Base-by-base conservation (phyloP, 345 rosid genomes). In the Gossypium australe region DNA sequence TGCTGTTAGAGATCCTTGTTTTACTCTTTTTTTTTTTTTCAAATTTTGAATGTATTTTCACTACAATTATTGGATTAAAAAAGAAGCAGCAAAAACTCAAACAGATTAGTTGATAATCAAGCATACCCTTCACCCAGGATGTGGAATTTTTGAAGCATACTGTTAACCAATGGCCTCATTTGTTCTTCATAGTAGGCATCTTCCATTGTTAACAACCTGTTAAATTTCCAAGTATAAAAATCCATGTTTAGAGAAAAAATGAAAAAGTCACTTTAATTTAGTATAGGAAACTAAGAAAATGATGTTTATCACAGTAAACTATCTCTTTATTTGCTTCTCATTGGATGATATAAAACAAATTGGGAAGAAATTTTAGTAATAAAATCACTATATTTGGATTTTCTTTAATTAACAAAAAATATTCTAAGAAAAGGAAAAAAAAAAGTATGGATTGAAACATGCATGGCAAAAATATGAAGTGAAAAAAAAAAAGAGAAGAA, bases 51-150 rank as follows among this genome's bases (percentile, higher is more conserved):
- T n/a, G 0, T 52, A 52, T 3, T 62, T 22, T 34, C 74, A 56
- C 51, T 12, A 71, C 29, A 18, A 2, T 38, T 11, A 24, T 49
- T 10, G 34, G 14, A 71, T 4, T 22, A n/a, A 43, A 27, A 67
- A 67, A 76, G 68, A 65, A 53, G 51, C 12, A 13, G 51, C 12
- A 13, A 2, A 64, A 2, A 11, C 9, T 7, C 18, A 16, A 67
- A 72, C 45, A 70, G 63, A 62, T n/a, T 62, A 61, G 8, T 43
- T 57, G 53, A 18, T 47, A 16, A 20, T 27, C 25, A 44, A 71
- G 82, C 91, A 69, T 89, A 94, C 97, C 97, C 97, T 86, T 90
- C 92, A 70, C 97, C 94, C 18, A 89, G 79, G 71, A 87, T 78
- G 61, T 86, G 97, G 82, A 81, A 84, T 73, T 87, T 84, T 20